Base-by-base conservation (phyloP, 148 eudicot genomes). In the Heliosperma pusillum region DNA sequence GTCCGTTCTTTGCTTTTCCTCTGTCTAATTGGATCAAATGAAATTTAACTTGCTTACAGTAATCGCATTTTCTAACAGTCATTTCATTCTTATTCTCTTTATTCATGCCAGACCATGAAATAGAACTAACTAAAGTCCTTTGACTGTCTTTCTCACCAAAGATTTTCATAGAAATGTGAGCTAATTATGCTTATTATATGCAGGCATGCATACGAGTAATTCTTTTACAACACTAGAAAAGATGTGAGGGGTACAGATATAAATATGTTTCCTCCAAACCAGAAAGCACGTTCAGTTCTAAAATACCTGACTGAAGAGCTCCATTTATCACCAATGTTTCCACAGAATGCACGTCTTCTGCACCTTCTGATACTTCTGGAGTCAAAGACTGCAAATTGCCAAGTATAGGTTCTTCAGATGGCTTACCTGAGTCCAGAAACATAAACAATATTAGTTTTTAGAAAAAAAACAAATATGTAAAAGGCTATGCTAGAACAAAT, bases 281-380 rank as follows among this genome's bases (percentile, higher is more conserved):
- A 71, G 10, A 58, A 70, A 13, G 36, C 45, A 60, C 6, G 53
- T 29, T 40, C 29, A 70, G 42, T 22, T 62, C 30, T 15, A 26
- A 21, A 36, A 19, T 84, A 90, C 95, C 96, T 79, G 89, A 80
- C 72, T 81, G 78, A 87, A 83, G 83, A 72, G 81, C 88, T 80
- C 98, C 98, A 76, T 95, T 90, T 69, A 92, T 68, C 50, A 81
- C 78, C 86, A 90, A 71, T 19, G 80, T 77, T 81, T 92, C 97
- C 77, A 87, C 81, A 33, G 96, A 87, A 74, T 81, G 93, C 74
- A 71, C 36, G 80, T 95, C 98, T 65, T 92, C 93, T 63, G 70
- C 82, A 24, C 86, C 90, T 63, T 86, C 93, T 72, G 89, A 83
- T 70, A 80, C 68, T 45, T 95, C 97, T 60, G 96, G 91, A 78